Evolutionary conservation across 2,329 filamentous ascomycete species (phyloP), one percentile per base, ranked within the genome.

Genomic region (Ascocoryne sarcoides): DNA sequence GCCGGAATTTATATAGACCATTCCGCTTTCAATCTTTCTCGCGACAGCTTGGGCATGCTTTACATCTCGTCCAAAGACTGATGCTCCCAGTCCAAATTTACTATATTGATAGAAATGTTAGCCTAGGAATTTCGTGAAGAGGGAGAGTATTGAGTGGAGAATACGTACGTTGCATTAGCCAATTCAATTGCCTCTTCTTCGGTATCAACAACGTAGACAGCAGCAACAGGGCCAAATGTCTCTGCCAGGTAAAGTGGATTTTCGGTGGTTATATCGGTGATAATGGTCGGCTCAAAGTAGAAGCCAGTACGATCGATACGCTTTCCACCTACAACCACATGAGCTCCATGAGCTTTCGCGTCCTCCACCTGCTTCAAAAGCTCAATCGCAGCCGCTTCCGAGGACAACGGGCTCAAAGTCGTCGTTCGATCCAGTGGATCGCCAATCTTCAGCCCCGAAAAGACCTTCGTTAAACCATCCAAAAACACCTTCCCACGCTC

Each of bases 101-200:
- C n/a, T n/a, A n/a, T n/a, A n/a, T n/a, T n/a, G n/a, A n/a, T n/a
- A n/a, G n/a, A n/a, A n/a, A n/a, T n/a, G n/a, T n/a, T n/a, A n/a
- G n/a, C n/a, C n/a, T n/a, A n/a, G n/a, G n/a, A n/a, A n/a, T n/a
- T n/a, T n/a, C n/a, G n/a, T n/a, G n/a, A n/a, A n/a, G n/a, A n/a
- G n/a, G n/a, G n/a, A n/a, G n/a, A n/a, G n/a, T n/a, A n/a, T n/a
- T n/a, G n/a, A n/a, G n/a, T n/a, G n/a, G n/a, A n/a, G n/a, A n/a
- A n/a, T n/a, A n/a, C n/a, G n/a, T n/a, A n/a, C 3, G 68, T 70
- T 50, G 76, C 37, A 21, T 52, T 53, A 14, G 44, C 44, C 29
- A 48, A 32, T 2, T 39, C 18, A 2, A 52, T 32, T 5, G 48
- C 48, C 32, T 52, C 40, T 10, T 45, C 41, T 15, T 47, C 30